phyloP scores from a whole-genome alignment of 345 rosid genomes.

The Odontarrhena argentea region DNA sequence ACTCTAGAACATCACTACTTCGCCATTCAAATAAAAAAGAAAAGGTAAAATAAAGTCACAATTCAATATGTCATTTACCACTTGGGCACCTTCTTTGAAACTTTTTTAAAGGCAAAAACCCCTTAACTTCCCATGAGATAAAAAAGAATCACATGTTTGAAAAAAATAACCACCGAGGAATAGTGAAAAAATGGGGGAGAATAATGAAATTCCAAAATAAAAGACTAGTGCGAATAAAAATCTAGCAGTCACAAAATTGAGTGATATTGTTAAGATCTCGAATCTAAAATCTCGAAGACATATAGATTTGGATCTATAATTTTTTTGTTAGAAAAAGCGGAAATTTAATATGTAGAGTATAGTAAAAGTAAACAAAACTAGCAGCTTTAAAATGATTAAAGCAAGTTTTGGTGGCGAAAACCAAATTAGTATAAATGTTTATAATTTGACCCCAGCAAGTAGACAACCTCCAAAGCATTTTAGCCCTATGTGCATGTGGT shows the following conservation, averaged over 20 bases:
- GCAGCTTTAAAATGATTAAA: conserved; percentile 27
- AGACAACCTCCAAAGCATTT: not conserved
- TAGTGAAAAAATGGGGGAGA: not conserved
- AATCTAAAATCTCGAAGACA: too few species aligned
- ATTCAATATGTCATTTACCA: not conserved
- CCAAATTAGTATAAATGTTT: conserved; percentile 2
- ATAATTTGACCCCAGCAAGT: conserved; percentile 15
- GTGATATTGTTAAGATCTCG: too few species aligned
- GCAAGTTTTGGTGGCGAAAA: conserved; percentile 26
- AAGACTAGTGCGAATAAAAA: not conserved
- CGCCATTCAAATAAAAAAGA: conserved; percentile 15
- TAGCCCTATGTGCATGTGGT: not conserved
- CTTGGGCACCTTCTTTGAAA: conserved; percentile 24
- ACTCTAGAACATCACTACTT: not conserved
- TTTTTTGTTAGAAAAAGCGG: too few species aligned
- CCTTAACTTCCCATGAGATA: not conserved
- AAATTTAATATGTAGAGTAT: too few species aligned
- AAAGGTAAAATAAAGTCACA: not conserved
- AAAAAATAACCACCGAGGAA: not conserved
- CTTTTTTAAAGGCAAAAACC: not conserved
- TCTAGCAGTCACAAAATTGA: too few species aligned
- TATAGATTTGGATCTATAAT: too few species aligned
- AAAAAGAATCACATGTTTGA: not conserved
- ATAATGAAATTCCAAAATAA: not conserved
- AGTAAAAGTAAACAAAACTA: not conserved